Evolutionary conservation across 2,329 filamentous ascomycete species (phyloP).

Genomic region (Epichloe aotearoae): DNA sequence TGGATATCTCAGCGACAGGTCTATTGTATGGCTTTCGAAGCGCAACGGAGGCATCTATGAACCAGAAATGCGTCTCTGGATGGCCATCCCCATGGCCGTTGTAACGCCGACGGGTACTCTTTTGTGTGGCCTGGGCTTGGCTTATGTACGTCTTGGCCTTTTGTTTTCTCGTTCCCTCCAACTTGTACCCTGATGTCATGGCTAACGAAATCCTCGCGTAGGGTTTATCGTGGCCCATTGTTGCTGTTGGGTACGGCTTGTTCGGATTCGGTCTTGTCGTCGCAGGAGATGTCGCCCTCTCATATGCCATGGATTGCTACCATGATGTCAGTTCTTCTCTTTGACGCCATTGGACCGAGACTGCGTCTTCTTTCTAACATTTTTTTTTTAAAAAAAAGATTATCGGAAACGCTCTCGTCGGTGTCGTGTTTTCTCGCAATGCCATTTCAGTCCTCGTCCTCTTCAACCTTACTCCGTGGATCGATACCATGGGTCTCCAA

Average conservation of each 20-base stretch:
- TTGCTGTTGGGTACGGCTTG: conserved; percentile 20
- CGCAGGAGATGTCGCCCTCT: conserved; percentile 20
- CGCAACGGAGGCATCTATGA: conserved; percentile 27
- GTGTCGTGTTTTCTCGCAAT: conserved; percentile 13
- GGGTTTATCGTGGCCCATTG: conserved; percentile 26
- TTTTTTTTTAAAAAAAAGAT: conserved; percentile 11
- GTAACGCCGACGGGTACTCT: conserved; percentile 19
- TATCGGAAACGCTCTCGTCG: conserved; percentile 13
- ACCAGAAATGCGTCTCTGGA: conserved; percentile 28
- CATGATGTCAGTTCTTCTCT: conserved; percentile 15
- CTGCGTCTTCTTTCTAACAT: neutral
- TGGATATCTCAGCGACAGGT: conserved; percentile 24
- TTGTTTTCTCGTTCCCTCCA: neutral
- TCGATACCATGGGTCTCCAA: conserved; percentile 12
- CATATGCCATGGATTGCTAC: conserved; percentile 23
- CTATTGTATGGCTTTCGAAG: conserved; percentile 21
- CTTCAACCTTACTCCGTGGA: conserved; percentile 12
- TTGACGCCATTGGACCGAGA: neutral
- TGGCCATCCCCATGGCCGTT: conserved; percentile 14
- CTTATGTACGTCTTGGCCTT: conserved; percentile 13
- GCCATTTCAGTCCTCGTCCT: conserved; percentile 11
- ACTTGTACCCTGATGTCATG: neutral
- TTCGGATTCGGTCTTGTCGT: conserved; percentile 25
- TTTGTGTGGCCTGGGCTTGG: conserved; percentile 22
- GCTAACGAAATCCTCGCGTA: conserved; percentile 1